Conservation (phyloP, 768 basidiomycete species). For the Kwoniella shandongensis region DNA sequence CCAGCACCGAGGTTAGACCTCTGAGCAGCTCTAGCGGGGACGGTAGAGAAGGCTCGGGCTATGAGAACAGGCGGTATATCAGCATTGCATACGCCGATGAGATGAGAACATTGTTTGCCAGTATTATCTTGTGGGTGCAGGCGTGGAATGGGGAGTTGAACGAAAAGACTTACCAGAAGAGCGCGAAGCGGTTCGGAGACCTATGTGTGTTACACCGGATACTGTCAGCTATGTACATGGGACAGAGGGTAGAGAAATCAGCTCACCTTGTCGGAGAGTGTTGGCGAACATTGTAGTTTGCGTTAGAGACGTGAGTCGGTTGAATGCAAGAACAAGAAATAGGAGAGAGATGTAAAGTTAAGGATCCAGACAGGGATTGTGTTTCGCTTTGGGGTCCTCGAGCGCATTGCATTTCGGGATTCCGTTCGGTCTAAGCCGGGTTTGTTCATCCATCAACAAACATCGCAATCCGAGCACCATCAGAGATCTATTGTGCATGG, state of each 20-base stretch:
- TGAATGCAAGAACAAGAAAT: too few relatives aligned
- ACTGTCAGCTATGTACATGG: constrained; percentile 7
- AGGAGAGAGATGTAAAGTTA: constrained; percentile 2
- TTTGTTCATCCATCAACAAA: background rate
- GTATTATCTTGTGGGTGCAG: background rate
- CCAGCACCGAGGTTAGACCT: constrained; percentile 22
- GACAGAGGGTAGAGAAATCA: background rate
- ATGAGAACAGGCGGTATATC: constrained; percentile 1
- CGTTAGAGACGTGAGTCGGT: background rate
- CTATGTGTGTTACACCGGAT: constrained; percentile 18
- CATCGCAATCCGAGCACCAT: too few relatives aligned
- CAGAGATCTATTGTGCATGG: too few relatives aligned
- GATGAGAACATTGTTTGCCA: too few relatives aligned
- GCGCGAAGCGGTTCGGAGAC: constrained; percentile 45
- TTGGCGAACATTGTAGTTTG: constrained; percentile 37
- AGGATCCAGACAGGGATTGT: constrained; percentile 4
- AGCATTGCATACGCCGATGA: too few relatives aligned
- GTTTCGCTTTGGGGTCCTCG: too few relatives aligned
- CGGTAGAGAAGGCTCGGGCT: constrained; percentile 43
- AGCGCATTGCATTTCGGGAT: constrained; percentile 1
- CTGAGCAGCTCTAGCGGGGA: constrained; percentile 29
- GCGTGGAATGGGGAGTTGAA: background rate
- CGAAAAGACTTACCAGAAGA: constrained; percentile 32
- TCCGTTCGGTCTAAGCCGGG: constrained; percentile 5
- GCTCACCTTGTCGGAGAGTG: constrained; percentile 38